A percentile compares a stretch with the other conserved stretches of the same genome.
Evolutionary conservation across 768 basidiomycete genomes (phyloP).

Genomic region (Boletales sp.): DNA sequence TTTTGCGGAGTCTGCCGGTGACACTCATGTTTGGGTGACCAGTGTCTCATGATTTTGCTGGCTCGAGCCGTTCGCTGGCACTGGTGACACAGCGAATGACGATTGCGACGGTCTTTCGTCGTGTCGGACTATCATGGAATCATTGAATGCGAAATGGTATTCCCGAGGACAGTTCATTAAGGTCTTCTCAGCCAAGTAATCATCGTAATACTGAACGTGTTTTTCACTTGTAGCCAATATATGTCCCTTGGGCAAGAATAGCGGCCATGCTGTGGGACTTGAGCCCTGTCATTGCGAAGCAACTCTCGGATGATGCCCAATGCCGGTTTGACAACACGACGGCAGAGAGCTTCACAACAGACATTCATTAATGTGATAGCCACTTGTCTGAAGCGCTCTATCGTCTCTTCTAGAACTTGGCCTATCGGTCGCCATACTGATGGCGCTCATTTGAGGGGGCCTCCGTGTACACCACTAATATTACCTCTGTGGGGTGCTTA

Average conservation of each 20-base stretch:
- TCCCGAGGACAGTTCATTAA: constrained; percentile 10
- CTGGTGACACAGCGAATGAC: no score
- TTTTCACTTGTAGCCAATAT: constrained; percentile 14
- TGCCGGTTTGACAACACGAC: constrained; percentile 3
- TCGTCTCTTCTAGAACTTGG: constrained; percentile 21
- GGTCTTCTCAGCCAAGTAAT: constrained; percentile 5
- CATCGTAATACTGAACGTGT: background rate
- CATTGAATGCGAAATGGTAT: background rate
- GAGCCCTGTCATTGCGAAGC: background rate
- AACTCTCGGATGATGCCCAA: constrained; percentile 16
- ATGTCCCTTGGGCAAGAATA: background rate
- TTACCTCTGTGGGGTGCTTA: constrained; percentile 14
- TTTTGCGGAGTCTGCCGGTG: constrained; percentile 4
- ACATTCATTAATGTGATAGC: constrained; percentile 15
- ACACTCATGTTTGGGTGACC: background rate
- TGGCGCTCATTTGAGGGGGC: constrained; percentile 13
- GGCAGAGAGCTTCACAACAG: constrained; percentile 20
- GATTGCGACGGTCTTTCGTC: no score
- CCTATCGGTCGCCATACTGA: constrained; percentile 14
- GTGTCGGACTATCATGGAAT: no score
- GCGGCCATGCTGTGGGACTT: background rate
- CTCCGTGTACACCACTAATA: constrained; percentile 11
- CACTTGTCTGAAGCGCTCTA: constrained; percentile 10
- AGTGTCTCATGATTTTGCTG: no score
- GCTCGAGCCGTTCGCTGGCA: no score